Evolutionary conservation across 768 basidiomycete species (phyloP).

Genomic region (Leccinum aurantiacum): DNA sequence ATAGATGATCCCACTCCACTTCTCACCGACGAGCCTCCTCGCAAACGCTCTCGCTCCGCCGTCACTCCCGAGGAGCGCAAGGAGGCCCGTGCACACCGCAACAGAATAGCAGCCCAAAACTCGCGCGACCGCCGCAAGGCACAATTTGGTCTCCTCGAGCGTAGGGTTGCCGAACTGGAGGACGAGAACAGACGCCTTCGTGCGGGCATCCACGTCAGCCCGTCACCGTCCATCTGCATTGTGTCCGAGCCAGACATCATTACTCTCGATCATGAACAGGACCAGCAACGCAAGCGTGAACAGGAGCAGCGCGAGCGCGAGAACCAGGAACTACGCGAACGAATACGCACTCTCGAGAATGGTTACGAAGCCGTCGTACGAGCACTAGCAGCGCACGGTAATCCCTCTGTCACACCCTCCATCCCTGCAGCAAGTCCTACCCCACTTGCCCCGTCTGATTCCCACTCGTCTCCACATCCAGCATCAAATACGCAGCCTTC

Average conservation of each 20-base stretch:
- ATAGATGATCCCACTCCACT: constrained; percentile 10
- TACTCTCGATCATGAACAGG: constrained; percentile 27
- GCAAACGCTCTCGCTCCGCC: constrained; percentile 72
- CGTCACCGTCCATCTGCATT: constrained; percentile 17
- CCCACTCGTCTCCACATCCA: constrained; percentile 22
- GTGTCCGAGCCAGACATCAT: constrained; percentile 26
- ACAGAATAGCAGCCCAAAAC: constrained; percentile 92
- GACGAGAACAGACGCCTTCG: constrained; percentile 80
- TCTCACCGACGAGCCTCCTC: constrained; percentile 48
- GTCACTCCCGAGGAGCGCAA: constrained; percentile 73
- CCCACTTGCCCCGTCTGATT: constrained; percentile 16
- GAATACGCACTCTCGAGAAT: constrained; percentile 74
- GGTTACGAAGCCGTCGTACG: constrained; percentile 83
- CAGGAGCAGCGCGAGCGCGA: constrained; percentile 54
- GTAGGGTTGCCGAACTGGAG: constrained; percentile 69
- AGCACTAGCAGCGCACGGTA: constrained; percentile 63
- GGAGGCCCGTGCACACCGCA: constrained; percentile 87
- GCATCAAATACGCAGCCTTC: constrained; percentile 24
- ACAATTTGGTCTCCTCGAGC: constrained; percentile 70
- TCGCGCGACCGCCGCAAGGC: constrained; percentile 88
- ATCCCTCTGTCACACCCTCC: constrained; percentile 27
- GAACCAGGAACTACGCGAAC: constrained; percentile 73
- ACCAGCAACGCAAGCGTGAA: constrained; percentile 35
- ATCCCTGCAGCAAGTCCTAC: constrained; percentile 15
- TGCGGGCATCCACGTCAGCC: constrained; percentile 42